Evolutionary conservation across 768 basidiomycete species (phyloP).

Genomic region (Boletus insuetus): DNA sequence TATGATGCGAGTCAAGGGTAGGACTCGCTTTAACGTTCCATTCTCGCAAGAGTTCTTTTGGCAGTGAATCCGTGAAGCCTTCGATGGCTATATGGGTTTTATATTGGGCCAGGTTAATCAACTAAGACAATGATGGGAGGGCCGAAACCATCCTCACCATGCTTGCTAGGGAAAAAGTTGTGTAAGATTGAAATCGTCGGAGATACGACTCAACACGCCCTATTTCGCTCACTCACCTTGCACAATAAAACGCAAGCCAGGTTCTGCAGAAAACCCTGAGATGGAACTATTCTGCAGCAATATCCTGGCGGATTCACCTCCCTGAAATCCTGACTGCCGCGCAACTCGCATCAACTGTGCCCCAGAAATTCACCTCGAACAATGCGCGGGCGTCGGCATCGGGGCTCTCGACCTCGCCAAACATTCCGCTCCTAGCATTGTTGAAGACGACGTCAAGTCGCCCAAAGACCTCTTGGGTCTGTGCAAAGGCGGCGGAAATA

Average conservation of each 20-base stretch:
- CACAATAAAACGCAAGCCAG: constrained; percentile 9
- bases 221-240: constrained; percentile 7
- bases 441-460: constrained; percentile 44
- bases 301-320: constrained; percentile 27
- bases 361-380: constrained; percentile 35
- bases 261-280: neutral
- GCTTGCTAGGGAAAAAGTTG: constrained; percentile 1
- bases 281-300: constrained; percentile 14
- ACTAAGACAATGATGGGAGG: neutral
- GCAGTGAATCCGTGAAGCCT: constrained; percentile 7
- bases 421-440: constrained; percentile 35
- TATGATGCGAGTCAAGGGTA: too few species aligned
- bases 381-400: constrained; percentile 28
- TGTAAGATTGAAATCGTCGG: neutral
- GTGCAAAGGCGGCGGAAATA: constrained; percentile 33
- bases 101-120: neutral
- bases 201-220: neutral
- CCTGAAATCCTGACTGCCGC: constrained; percentile 31
- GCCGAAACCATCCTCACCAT: constrained; percentile 1
- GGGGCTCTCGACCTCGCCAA: constrained; percentile 34
- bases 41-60: constrained; percentile 8
- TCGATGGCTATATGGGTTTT: constrained; percentile 6
- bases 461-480: constrained; percentile 33
- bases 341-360: constrained; percentile 14
- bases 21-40: constrained; percentile 19